A percentile compares a stretch with the other conserved stretches of the same genome.
Evolutionary conservation across 1,284 basidiomycete genomes (phyloP).

Genomic region (Apiotrichum laibachii): DNA sequence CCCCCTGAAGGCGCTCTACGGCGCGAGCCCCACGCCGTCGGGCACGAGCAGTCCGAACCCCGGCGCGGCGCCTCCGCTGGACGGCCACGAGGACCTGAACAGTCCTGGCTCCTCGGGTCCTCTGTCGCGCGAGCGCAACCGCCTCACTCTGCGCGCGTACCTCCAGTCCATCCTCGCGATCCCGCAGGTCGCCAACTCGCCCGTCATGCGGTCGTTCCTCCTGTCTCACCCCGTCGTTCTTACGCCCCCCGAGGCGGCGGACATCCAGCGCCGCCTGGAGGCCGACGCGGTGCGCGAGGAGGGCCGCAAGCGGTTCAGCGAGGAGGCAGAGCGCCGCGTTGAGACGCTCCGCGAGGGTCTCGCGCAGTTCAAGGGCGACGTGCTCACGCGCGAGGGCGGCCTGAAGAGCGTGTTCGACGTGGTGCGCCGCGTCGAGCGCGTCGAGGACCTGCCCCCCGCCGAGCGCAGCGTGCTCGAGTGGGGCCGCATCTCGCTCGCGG

Average conservation of each 20-base stretch:
- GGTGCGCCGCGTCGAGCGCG: slow-evolving; percentile 75
- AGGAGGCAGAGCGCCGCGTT: slow-evolving; percentile 81
- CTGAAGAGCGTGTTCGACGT: slow-evolving; percentile 80
- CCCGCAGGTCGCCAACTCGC: slow-evolving; percentile 72
- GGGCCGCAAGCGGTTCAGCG: slow-evolving; percentile 77
- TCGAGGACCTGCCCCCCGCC: slow-evolving; percentile 75
- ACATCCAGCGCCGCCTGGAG: slow-evolving; percentile 76
- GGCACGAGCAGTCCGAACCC: slow-evolving; percentile 9
- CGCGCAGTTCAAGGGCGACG: slow-evolving; percentile 83
- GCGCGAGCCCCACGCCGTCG: slow-evolving; percentile 40
- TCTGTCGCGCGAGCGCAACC: slow-evolving; percentile 87
- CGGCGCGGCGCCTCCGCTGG: background rate
- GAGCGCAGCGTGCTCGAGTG: slow-evolving; percentile 91
- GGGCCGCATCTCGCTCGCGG: slow-evolving; percentile 95
- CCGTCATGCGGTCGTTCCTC: slow-evolving; percentile 82
- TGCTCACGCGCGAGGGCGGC: slow-evolving; percentile 84
- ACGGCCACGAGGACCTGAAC: background rate
- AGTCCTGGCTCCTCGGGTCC: slow-evolving; percentile 37
- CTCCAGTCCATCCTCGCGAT: slow-evolving; percentile 75
- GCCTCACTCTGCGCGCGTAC: slow-evolving; percentile 90
- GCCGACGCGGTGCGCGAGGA: slow-evolving; percentile 87
- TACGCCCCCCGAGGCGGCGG: slow-evolving; percentile 71
- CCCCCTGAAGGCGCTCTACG: slow-evolving; percentile 49
- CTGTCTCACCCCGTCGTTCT: slow-evolving; percentile 72
- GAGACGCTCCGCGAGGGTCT: slow-evolving; percentile 82